These are phyloP conservation scores for Starmerella stellata DNA, from an alignment of 805 yeast species.

Conservation along the genomic window DNA sequence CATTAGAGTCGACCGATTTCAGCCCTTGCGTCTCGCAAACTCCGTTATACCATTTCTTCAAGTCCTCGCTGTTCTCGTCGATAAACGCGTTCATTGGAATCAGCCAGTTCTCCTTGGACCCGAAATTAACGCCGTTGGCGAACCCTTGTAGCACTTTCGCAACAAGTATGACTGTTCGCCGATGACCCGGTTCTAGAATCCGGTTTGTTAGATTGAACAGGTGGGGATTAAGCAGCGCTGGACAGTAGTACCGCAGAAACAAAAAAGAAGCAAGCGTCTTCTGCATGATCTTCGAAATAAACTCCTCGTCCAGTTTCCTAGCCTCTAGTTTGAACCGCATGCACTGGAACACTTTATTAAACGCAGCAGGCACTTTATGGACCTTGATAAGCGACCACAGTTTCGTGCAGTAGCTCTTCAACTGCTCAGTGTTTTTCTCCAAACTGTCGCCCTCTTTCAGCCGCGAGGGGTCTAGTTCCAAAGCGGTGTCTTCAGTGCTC, in stretches of 20 bases:
- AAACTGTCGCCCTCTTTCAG: conserved; percentile 27
- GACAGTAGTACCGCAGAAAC: conserved; percentile 72
- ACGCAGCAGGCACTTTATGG: conserved; percentile 16
- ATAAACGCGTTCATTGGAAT: conserved; percentile 53
- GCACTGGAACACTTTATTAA: conserved; percentile 14
- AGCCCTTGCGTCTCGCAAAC: conserved; percentile 28
- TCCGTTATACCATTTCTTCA: conserved; percentile 51
- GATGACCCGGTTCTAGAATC: conserved; percentile 53
- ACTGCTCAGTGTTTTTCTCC: conserved; percentile 30
- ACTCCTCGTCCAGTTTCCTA: conserved; percentile 1
- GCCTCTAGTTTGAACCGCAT: conserved; percentile 7
- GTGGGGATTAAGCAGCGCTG: conserved; percentile 81
- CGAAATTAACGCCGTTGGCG: conserved; percentile 58
- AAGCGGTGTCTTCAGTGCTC: conserved; percentile 29
- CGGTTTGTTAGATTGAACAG: conserved; percentile 52
- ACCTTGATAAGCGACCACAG: conserved; percentile 15
- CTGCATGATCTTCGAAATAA: conserved; percentile 25
- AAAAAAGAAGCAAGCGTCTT: conserved; percentile 71
- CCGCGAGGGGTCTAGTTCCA: conserved; percentile 70
- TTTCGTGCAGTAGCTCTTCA: conserved; percentile 27
- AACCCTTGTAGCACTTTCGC: conserved; percentile 61
- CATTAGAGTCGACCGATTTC: not conserved
- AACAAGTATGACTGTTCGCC: conserved; percentile 60
- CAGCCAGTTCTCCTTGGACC: conserved; percentile 71
- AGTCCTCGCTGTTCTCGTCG: conserved; percentile 35